A percentile compares a stretch with the other conserved stretches of the same genome.
Evolutionary conservation across 1,284 basidiomycete species (phyloP).

Genomic region (Cystobasidiaceae sp.): DNA sequence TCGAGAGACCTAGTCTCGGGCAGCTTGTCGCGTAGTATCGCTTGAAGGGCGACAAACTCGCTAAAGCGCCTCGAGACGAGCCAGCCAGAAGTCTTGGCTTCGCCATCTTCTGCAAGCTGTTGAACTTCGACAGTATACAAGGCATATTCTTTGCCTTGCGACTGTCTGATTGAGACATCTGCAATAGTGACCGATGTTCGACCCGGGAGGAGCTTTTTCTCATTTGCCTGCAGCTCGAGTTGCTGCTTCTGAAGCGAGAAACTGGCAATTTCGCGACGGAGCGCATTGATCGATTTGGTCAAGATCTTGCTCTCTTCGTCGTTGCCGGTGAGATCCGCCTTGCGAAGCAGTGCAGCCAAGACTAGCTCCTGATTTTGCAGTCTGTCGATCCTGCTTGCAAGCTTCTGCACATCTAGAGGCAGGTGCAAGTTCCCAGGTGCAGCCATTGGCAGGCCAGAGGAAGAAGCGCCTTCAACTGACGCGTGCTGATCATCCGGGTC

Average conservation of each 20-base stretch:
- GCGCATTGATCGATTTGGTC: constrained; percentile 69
- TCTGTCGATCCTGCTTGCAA: constrained; percentile 67
- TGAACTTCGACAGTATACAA: constrained; percentile 88
- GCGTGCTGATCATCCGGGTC: background rate
- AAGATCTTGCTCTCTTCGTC: constrained; percentile 76
- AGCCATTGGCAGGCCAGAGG: constrained; percentile 47
- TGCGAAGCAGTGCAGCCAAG: constrained; percentile 78
- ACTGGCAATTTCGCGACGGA: constrained; percentile 75
- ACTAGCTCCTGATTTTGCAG: constrained; percentile 73
- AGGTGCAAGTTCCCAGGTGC: constrained; percentile 80
- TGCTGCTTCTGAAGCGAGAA: constrained; percentile 81
- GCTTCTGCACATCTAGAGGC: constrained; percentile 69
- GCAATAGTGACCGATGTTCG: constrained; percentile 73
- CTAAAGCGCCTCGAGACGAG: constrained; percentile 86
- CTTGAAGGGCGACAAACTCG: constrained; percentile 86
- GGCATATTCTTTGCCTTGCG: constrained; percentile 80
- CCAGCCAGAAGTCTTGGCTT: constrained; percentile 72
- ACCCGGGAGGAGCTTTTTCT: constrained; percentile 72
- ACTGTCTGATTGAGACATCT: constrained; percentile 59
- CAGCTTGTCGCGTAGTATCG: constrained; percentile 70
- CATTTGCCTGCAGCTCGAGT: constrained; percentile 81
- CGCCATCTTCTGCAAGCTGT: constrained; percentile 68
- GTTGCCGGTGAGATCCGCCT: constrained; percentile 89
- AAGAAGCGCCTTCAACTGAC: background rate
- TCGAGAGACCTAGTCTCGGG: constrained; percentile 64